A percentile compares a stretch with the other conserved stretches of the same genome.
These are phyloP conservation scores for Penicillium thymicola DNA, from an alignment of 2,329 filamentous ascomycete species.

Conservation along the genomic window DNA sequence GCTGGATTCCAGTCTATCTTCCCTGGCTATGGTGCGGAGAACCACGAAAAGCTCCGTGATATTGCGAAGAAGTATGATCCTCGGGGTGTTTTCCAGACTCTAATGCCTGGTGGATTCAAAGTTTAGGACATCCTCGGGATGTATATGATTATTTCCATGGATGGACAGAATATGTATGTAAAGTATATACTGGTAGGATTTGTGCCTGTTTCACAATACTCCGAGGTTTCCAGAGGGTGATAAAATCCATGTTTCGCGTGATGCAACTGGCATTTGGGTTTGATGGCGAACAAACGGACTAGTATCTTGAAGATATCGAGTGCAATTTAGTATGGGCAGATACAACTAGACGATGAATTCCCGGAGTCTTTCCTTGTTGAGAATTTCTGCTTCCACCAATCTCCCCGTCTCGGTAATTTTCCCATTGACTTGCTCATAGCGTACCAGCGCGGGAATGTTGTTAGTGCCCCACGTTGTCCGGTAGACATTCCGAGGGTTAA, in stretches of 20 bases:
- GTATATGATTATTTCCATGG: background rate
- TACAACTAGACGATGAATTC: constrained; percentile 19
- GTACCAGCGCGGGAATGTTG: constrained; percentile 36
- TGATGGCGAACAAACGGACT: too few species aligned
- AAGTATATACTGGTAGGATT: background rate
- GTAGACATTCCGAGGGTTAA: constrained; percentile 31
- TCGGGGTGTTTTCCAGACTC: constrained; percentile 35
- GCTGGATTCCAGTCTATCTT: too few species aligned
- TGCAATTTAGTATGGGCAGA: background rate
- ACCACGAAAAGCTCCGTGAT: constrained; percentile 19
- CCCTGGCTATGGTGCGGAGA: too few species aligned
- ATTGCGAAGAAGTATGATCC: constrained; percentile 40
- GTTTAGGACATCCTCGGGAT: constrained; percentile 16
- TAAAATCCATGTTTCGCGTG: background rate
- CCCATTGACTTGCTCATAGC: constrained; percentile 33
- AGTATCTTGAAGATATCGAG: too few species aligned
- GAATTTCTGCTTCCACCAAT: constrained; percentile 32
- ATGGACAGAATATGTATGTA: background rate
- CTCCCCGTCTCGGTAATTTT: constrained; percentile 31
- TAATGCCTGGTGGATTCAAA: constrained; percentile 42
- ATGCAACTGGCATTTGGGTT: background rate
- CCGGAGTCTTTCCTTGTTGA: constrained; percentile 25
- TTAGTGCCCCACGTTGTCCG: constrained; percentile 36
- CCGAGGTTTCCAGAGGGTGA: background rate
- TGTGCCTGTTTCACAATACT: background rate